Percentiles rank a stretch among this genome's conserved stretches.
Evolutionary conservation across 306 rosid genomes (phyloP).

Genomic region (Vicia sativa): DNA sequence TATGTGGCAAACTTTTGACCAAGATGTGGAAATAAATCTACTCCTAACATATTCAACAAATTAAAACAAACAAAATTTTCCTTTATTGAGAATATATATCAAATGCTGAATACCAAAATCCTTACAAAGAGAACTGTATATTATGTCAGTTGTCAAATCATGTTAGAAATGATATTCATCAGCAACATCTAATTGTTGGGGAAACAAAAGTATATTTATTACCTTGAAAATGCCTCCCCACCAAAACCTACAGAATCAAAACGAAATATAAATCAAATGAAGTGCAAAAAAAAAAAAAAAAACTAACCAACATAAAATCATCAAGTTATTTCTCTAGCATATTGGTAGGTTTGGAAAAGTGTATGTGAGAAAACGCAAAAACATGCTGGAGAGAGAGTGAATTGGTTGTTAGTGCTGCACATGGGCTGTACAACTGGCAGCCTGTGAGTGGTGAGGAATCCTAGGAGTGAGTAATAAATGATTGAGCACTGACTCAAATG

Average conservation of each 20-base stretch:
- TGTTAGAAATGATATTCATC: conserved; percentile 4
- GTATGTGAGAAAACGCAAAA: too few species aligned
- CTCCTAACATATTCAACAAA: not conserved
- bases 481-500: too few species aligned
- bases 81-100: conserved; percentile 24
- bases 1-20: conserved; percentile 20
- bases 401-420: too few species aligned
- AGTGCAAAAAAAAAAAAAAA: conserved; percentile 19
- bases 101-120: conserved; percentile 21
- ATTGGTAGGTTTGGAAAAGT: too few species aligned
- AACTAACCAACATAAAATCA: conserved; percentile 6
- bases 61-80: conserved; percentile 18
- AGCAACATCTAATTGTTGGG: not conserved
- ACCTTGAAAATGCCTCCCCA: conserved; percentile 98
- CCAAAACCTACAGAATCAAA: conserved; percentile 79
- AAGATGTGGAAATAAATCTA: conserved; percentile 30
- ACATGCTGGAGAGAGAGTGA: too few species aligned
- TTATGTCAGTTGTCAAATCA: conserved; percentile 26
- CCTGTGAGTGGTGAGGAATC: too few species aligned
- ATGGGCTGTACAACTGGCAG: too few species aligned
- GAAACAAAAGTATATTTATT: conserved; percentile 33
- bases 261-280: conserved; percentile 34
- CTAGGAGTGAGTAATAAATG: too few species aligned
- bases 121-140: conserved; percentile 14
- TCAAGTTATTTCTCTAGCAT: conserved; percentile 16